A percentile compares a stretch with the other conserved stretches of the same genome.
Evolutionary conservation across 768 basidiomycete genomes (phyloP).

Genomic region (Boletus fagicola): DNA sequence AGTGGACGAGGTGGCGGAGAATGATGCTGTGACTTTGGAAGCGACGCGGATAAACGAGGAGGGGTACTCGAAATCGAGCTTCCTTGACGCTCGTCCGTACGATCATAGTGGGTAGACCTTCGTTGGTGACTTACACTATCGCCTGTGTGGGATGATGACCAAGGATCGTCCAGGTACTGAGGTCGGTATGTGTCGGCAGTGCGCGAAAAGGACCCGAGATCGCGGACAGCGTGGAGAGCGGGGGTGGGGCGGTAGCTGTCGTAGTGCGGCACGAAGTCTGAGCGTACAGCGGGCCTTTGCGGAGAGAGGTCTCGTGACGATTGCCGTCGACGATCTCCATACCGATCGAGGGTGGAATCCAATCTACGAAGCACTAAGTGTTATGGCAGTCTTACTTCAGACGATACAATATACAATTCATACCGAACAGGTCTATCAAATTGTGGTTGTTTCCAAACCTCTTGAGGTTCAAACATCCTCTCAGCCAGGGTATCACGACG

Average conservation of each 20-base stretch:
- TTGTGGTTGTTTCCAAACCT: slow-evolving; percentile 64
- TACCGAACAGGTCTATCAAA: slow-evolving; percentile 41
- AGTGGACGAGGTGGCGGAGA: slow-evolving; percentile 26
- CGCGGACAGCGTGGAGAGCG: slow-evolving; percentile 36
- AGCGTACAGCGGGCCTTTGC: slow-evolving; percentile 32
- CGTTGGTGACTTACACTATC: slow-evolving; percentile 30
- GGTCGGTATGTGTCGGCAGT: slow-evolving; percentile 55
- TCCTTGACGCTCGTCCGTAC: slow-evolving; percentile 25
- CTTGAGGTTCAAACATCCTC: slow-evolving; percentile 72
- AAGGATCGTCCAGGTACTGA: slow-evolving; percentile 36
- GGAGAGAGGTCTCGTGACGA: slow-evolving; percentile 37
- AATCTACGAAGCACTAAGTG: slow-evolving; percentile 22
- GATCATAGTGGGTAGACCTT: slow-evolving; percentile 24
- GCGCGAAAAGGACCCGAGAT: slow-evolving; percentile 36
- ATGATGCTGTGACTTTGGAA: slow-evolving; percentile 18
- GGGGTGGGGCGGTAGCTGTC: slow-evolving; percentile 53
- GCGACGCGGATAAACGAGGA: slow-evolving; percentile 22
- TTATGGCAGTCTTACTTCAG: slow-evolving; percentile 23
- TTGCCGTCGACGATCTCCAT: slow-evolving; percentile 37
- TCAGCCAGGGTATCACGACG: slow-evolving; percentile 42
- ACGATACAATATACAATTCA: slow-evolving; percentile 39
- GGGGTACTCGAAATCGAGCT: slow-evolving; percentile 36
- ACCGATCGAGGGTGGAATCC: slow-evolving; percentile 34
- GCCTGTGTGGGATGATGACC: slow-evolving; percentile 30
- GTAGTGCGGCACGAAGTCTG: slow-evolving; percentile 35